Base-by-base conservation (phyloP, 805 yeast species). In the Alloascoidea africana region DNA sequence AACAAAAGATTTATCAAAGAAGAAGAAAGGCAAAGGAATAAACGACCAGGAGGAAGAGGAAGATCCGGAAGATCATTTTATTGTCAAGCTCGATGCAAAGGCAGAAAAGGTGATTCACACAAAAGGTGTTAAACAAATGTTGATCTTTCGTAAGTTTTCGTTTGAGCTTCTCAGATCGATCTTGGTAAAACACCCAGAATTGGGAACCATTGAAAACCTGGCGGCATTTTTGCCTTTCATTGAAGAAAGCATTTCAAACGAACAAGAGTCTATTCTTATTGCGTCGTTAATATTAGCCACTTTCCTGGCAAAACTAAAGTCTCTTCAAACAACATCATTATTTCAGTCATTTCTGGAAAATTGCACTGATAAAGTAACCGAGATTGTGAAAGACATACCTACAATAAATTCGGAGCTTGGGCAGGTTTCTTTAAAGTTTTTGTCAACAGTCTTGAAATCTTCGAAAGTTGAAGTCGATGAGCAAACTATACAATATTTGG, bases 91-190 rank as follows among this genome's bases (percentile, higher is more conserved):
- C 41, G 72, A 76, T 46, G 65, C 85, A 3, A 73, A 70, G 55
- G 66, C 73, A 3, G 58, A 55, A 17, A 65, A 61, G 41, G 70
- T 73, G 5, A 74, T 69, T 36, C 59, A 59, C 35, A 81, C 77
- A 44, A 70, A 63, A 40, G n/a, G n/a, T n/a, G 63, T 77, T 1
- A 58, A 68, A 16, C 79, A 75, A 44, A 54, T 68, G 36, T 68
- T 65, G 38, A 68, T 83, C 1, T 58, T 91, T 46, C 86, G 81
- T 47, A 73, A 74, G 44, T 78, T 91, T 50, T 62, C 93, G 0
- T 63, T 86, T 41, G 95, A 89, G 46, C 56, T 84, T 27, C 58
- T 89, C 39, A 66, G 87, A 45, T 70, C 77, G 2, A 80, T 87
- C 1, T 60, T 91, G 17, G 63, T 76, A 2, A 71, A 74, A 41